Evolutionary conservation across 495 filamentous ascomycete genomes (phyloP).

Genomic region (Diplogelasinospora grovesii): DNA sequence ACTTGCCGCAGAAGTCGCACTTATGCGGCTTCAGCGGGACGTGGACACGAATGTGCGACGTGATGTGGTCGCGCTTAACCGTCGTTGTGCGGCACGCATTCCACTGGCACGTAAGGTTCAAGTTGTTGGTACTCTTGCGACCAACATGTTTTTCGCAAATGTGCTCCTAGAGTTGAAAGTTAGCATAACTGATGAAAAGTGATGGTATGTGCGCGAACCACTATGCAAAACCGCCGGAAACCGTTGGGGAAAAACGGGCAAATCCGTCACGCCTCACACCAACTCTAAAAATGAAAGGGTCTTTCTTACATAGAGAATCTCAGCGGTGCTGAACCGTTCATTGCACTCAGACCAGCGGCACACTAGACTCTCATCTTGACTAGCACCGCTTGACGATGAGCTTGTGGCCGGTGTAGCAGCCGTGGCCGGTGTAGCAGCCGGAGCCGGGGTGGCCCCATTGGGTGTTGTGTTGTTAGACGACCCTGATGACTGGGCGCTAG

Average conservation of each 20-base stretch:
- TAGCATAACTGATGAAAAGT: slow-evolving; percentile 13
- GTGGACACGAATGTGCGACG: slow-evolving; percentile 97
- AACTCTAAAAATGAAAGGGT: no score
- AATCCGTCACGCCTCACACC: slow-evolving; percentile 4
- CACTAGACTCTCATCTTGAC: slow-evolving; percentile 54
- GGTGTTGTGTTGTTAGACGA: slow-evolving; percentile 25
- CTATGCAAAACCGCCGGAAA: no score
- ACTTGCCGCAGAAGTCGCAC: slow-evolving; percentile 97
- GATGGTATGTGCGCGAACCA: no score
- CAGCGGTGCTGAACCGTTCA: slow-evolving; percentile 72
- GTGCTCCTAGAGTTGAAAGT: slow-evolving; percentile 66
- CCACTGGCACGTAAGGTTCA: slow-evolving; percentile 97
- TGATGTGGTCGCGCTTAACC: slow-evolving; percentile 99
- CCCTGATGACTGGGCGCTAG: slow-evolving; percentile 13
- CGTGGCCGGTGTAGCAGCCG: slow-evolving; percentile 32
- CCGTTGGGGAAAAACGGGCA: background rate
- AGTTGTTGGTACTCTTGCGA: slow-evolving; percentile 97
- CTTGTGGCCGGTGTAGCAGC: no score
- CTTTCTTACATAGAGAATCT: slow-evolving; percentile 79
- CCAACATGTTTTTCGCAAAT: slow-evolving; percentile 98
- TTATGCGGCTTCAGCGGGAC: slow-evolving; percentile 98
- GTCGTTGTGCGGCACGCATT: slow-evolving; percentile 92
- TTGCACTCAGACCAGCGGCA: slow-evolving; percentile 86
- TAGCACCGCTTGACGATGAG: slow-evolving; percentile 30
- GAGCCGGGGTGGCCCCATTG: slow-evolving; percentile 39